Base-by-base conservation (phyloP, 139 green algal species). In the Zygnema cylindricum region DNA sequence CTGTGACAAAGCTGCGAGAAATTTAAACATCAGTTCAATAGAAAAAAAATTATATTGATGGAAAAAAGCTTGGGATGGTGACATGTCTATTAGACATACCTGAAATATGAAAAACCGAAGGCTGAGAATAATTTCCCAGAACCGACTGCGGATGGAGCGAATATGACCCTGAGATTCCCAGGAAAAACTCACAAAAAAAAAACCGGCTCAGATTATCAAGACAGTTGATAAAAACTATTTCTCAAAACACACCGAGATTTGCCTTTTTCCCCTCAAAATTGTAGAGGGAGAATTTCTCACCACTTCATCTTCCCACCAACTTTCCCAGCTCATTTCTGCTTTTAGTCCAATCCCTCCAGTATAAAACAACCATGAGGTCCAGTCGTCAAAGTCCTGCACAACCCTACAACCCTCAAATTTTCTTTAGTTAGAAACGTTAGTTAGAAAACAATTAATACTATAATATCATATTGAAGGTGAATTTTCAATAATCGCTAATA, bases 341-440 rank as follows among this genome's bases (percentile, higher is more conserved):
- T 86, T 86, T n/a, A 92, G 38, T 2, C 88, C 88, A 3, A 87
- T 23, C 39, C 88, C 88, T 25, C 88, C 88, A 35, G 42, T 77
- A 38, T 82, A 76, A 16, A 36, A 54, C 43, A 92, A 69, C 88
- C 88, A 92, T 33, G 33, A 69, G 40, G 40, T 77, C 54, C 69
- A 92, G 36, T 92, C 88, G 55, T 92, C 84, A 43, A 69, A 90
- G 55, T 92, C 88, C 49, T 90, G 77, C 49, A 92, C 84, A 21
- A 71, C 86, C 54, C 86, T 90, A 78, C 43, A n/a, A n/a, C n/a
- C n/a, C n/a, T n/a, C n/a, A n/a, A n/a, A n/a, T n/a, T n/a, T n/a
- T n/a, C n/a, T n/a, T n/a, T 73, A 73, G 30, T n/a, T 73, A n/a
- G n/a, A n/a, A n/a, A n/a, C n/a, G n/a, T n/a, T n/a, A n/a, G n/a